Conservation (phyloP, 345 rosid genomes). For the Rhizophora mangle region DNA sequence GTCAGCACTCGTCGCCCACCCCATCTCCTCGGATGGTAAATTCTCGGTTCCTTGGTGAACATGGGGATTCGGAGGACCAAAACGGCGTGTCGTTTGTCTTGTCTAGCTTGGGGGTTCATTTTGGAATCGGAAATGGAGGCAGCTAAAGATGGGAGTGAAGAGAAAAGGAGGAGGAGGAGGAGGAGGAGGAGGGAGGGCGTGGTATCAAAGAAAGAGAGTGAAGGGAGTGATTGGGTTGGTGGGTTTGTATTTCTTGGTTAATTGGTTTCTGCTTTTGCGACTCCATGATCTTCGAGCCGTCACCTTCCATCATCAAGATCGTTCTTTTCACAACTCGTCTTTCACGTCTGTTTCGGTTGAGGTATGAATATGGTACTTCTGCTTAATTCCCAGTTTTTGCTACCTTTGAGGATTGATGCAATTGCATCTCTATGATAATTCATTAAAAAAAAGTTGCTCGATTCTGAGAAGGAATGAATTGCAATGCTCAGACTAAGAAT, state of each 20-base stretch:
- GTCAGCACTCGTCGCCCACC: slow-evolving; percentile 4
- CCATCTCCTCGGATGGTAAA: slow-evolving; percentile 3
- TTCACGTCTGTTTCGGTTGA: slow-evolving; percentile 35
- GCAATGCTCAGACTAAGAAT: too few species aligned
- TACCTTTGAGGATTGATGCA: background rate
- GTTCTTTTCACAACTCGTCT: slow-evolving; percentile 36
- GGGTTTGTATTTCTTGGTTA: slow-evolving; percentile 61
- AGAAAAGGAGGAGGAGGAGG: slow-evolving; percentile 38
- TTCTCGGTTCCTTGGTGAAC: background rate
- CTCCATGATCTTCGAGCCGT: slow-evolving; percentile 49
- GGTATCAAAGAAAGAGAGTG: slow-evolving; percentile 47
- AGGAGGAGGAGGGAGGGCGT: slow-evolving; percentile 37
- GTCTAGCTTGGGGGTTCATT: slow-evolving; percentile 28
- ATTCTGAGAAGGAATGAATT: too few species aligned
- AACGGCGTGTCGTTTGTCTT: slow-evolving; percentile 12
- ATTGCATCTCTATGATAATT: background rate
- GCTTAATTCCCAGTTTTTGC: background rate
- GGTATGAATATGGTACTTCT: slow-evolving; percentile 28
- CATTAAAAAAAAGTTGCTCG: too few species aligned
- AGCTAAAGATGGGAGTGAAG: slow-evolving; percentile 33
- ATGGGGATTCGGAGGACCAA: background rate
- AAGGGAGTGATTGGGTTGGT: slow-evolving; percentile 53
- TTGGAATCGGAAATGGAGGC: slow-evolving; percentile 31
- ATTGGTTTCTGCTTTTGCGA: slow-evolving; percentile 69
- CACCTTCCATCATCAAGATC: slow-evolving; percentile 18